Conservation (phyloP, 2,329 filamentous ascomycete species). For the Claviceps pazoutovae region DNA sequence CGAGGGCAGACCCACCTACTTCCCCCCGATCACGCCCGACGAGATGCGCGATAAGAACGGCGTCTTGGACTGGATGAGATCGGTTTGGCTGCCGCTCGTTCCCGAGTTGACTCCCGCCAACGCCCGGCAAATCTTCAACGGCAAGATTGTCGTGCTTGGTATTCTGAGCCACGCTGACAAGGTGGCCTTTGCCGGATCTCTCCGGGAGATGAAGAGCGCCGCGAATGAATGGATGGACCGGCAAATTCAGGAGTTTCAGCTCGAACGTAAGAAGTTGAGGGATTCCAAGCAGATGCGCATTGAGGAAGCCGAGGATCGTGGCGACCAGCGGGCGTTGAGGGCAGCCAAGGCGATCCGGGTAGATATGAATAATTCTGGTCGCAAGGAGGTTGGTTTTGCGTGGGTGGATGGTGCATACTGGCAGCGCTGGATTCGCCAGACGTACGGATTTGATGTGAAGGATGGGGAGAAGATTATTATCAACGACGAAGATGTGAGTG, state of each 20-base stretch:
- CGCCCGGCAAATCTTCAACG: slow-evolving; percentile 86
- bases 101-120: slow-evolving; percentile 87
- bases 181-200: slow-evolving; percentile 63
- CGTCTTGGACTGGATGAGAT: slow-evolving; percentile 85
- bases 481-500: slow-evolving; percentile 88
- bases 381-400: slow-evolving; percentile 83
- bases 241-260: slow-evolving; percentile 78
- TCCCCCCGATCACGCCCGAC: slow-evolving; percentile 69
- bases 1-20: slow-evolving; percentile 82
- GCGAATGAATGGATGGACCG: slow-evolving; percentile 98
- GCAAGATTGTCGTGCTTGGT: slow-evolving; percentile 86
- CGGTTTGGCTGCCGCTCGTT: slow-evolving; percentile 89
- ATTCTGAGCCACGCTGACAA: slow-evolving; percentile 69
- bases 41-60: slow-evolving; percentile 79
- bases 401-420: slow-evolving; percentile 97
- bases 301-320: slow-evolving; percentile 87
- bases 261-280: slow-evolving; percentile 82
- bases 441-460: slow-evolving; percentile 78
- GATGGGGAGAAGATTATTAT: slow-evolving; percentile 89
- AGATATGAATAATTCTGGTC: slow-evolving; percentile 74
- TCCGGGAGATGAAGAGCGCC: slow-evolving; percentile 86
- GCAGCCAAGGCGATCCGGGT: slow-evolving; percentile 84
- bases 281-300: slow-evolving; percentile 92
- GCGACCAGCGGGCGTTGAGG: slow-evolving; percentile 74
- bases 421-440: slow-evolving; percentile 93